These are phyloP conservation scores for Wallacemonas rigidus DNA, from an alignment of 208 protist species.

Conservation along the genomic window DNA sequence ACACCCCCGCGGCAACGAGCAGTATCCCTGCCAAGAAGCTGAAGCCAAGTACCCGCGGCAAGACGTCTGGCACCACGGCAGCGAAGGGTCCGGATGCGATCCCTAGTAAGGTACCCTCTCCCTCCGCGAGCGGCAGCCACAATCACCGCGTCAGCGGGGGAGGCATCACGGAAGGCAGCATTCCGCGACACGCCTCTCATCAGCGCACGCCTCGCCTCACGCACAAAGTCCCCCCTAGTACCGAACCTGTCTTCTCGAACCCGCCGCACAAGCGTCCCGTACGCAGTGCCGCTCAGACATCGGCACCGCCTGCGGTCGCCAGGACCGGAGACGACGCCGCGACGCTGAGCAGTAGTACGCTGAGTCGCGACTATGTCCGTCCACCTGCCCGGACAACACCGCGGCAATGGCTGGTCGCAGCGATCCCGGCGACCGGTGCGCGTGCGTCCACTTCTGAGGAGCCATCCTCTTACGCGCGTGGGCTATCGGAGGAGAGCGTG, in stretches of 20 bases:
- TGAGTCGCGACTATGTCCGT: not conserved
- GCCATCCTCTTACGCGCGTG: not conserved
- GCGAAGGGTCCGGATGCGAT: not conserved
- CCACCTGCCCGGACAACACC: conserved; percentile 7
- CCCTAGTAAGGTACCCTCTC: not conserved
- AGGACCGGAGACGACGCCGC: not conserved
- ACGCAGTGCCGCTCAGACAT: not conserved
- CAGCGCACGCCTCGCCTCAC: conserved; percentile 9
- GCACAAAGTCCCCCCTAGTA: not conserved
- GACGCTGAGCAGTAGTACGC: not conserved
- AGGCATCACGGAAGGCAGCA: not conserved
- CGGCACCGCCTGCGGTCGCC: not conserved
- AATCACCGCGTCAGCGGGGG: not conserved
- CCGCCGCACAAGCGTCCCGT: not conserved
- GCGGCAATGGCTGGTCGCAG: not conserved
- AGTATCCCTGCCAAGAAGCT: not conserved
- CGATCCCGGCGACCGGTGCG: not conserved
- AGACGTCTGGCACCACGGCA: not conserved
- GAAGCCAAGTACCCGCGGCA: not conserved
- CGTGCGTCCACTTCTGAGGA: not conserved
- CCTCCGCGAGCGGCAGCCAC: not conserved
- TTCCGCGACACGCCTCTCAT: not conserved
- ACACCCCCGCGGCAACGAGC: not conserved
- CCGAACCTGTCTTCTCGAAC: not conserved
- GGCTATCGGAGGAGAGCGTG: not conserved